A percentile compares a stretch with the other conserved stretches of the same genome.
phyloP scores from a whole-genome alignment of 176 grass and related monocot genomes.

The Dendrocalamus sinicus region DNA sequence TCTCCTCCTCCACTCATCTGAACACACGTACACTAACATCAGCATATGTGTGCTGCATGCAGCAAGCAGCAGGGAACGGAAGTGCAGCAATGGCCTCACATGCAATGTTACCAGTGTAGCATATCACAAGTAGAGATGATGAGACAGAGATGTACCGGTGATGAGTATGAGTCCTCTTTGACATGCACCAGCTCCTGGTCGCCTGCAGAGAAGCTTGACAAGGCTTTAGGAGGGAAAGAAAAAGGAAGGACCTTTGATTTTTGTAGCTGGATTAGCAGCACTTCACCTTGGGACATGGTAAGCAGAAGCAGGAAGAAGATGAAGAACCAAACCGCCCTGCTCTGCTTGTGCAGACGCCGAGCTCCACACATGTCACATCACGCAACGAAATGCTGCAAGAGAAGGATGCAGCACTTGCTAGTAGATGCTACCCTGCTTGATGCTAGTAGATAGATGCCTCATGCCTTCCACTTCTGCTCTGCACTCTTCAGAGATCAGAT shows the following conservation, averaged over 20 bases:
- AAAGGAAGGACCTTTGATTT: neutral
- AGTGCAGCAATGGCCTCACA: neutral
- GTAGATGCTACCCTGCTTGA: neutral
- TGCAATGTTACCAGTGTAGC: neutral
- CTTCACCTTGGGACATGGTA: neutral
- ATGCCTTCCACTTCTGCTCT: constrained; percentile 1
- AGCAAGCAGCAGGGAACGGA: neutral
- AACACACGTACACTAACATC: neutral
- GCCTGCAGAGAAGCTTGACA: neutral
- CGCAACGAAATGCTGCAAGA: neutral
- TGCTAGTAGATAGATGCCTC: no score
- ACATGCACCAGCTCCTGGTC: neutral
- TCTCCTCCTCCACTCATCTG: constrained; percentile 15
- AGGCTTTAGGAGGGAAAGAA: neutral
- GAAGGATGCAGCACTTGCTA: neutral
- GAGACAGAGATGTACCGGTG: neutral
- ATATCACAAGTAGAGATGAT: neutral
- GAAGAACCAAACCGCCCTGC: neutral
- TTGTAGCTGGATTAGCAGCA: neutral
- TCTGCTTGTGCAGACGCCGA: neutral
- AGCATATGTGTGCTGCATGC: neutral
- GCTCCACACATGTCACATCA: constrained; percentile 38
- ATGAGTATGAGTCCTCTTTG: neutral
- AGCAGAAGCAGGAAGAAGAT: neutral
- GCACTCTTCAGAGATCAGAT: neutral